Evolutionary conservation across 805 yeast genomes (phyloP).

Genomic region (Wickerhamomyces canadensis): DNA sequence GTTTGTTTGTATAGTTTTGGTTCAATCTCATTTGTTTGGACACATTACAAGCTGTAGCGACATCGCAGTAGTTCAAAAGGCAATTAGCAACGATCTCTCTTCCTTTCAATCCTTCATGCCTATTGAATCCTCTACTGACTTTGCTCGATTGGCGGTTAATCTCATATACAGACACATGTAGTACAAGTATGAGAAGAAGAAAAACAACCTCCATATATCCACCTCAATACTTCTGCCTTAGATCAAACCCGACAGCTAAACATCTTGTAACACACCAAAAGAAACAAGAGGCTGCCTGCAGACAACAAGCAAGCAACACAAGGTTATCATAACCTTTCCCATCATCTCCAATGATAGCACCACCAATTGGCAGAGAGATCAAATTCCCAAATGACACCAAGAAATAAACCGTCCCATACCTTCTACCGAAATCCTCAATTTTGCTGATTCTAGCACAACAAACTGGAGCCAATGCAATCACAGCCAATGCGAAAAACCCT

Average conservation of each 20-base stretch:
- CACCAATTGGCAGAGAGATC: constrained; percentile 44
- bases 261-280: constrained; percentile 14
- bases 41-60: too few species aligned
- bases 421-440: constrained; percentile 58
- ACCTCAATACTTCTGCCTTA: not conserved
- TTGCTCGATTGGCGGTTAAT: too few species aligned
- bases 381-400: constrained; percentile 39
- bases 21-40: too few species aligned
- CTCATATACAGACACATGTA: too few species aligned
- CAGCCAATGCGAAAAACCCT: constrained; percentile 59
- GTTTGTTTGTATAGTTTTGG: too few species aligned
- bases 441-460: constrained; percentile 64
- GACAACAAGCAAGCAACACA: constrained; percentile 30
- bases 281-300: constrained; percentile 7
- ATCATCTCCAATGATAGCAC: constrained; percentile 36
- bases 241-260: constrained; percentile 6
- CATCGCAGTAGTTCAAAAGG: too few species aligned
- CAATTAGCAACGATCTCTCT: too few species aligned
- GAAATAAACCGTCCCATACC: constrained; percentile 63
- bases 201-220: constrained; percentile 14
- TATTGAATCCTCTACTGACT: too few species aligned
- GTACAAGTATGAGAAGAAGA: too few species aligned
- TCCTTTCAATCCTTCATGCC: too few species aligned
- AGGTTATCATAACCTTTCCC: constrained; percentile 36
- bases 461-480: constrained; percentile 60